Percentiles rank a stretch among this genome's conserved stretches.
phyloP scores from a whole-genome alignment of 306 rosid species.

The Prosopis cineraria region DNA sequence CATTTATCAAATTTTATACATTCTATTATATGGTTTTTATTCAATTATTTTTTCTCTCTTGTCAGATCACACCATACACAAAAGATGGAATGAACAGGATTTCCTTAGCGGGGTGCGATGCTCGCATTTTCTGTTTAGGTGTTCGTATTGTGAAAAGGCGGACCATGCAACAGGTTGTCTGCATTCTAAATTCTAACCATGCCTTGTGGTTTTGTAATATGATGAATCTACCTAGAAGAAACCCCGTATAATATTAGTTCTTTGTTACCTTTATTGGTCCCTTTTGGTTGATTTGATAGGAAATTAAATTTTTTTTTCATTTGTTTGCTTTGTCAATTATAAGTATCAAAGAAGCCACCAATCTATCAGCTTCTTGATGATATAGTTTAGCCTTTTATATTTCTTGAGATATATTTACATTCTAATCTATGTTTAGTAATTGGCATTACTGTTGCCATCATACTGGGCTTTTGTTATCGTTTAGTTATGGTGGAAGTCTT shows the following conservation, averaged over 20 bases:
- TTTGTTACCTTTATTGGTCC: background rate
- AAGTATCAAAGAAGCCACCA: constrained; percentile 4
- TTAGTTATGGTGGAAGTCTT: no score
- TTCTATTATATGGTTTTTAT: constrained; percentile 30
- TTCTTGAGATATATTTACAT: no score
- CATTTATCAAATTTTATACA: background rate
- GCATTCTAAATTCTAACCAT: constrained; percentile 19
- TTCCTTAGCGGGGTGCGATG: constrained; percentile 82
- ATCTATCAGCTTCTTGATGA: no score
- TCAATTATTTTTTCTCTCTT: constrained; percentile 28
- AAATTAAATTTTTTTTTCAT: background rate
- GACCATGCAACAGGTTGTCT: constrained; percentile 77
- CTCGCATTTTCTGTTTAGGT: constrained; percentile 89
- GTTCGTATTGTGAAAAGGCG: constrained; percentile 90
- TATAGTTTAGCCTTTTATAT: no score
- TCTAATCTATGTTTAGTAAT: no score
- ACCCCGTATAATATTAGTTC: background rate
- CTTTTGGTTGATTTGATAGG: constrained; percentile 32
- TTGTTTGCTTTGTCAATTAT: constrained; percentile 7
- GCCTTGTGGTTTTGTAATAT: constrained; percentile 8
- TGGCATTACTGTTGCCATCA: no score
- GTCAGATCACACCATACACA: constrained; percentile 78
- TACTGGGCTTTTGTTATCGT: no score
- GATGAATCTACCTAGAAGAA: constrained; percentile 19
- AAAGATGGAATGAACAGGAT: constrained; percentile 94